These are phyloP conservation scores for Euphorbia celastroides DNA, from an alignment of 441 rosid genomes.

Conservation along the genomic window DNA sequence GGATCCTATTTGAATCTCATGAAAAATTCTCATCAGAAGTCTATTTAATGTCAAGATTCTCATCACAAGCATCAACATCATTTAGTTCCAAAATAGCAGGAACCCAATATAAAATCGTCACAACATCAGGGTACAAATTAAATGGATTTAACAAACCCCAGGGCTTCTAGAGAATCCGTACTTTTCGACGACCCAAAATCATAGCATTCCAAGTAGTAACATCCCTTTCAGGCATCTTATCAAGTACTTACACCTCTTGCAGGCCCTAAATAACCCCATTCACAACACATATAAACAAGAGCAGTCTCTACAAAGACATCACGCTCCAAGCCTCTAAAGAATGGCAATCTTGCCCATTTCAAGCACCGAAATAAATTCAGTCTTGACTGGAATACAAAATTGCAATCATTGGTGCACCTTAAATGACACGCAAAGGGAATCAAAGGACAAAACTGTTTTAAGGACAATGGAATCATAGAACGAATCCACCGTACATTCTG, in stretches of 20 bases:
- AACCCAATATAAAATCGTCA: slow-evolving; percentile 54
- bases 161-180: slow-evolving; percentile 49
- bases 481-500: background rate
- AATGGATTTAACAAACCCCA: slow-evolving; percentile 39
- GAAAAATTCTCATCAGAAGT: background rate
- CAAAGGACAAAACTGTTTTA: too few species aligned
- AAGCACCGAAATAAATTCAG: too few species aligned
- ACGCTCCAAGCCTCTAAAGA: slow-evolving; percentile 38
- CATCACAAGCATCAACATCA: slow-evolving; percentile 48
- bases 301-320: slow-evolving; percentile 63
- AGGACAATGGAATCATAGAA: too few species aligned
- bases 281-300: slow-evolving; percentile 47
- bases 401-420: too few species aligned
- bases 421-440: too few species aligned
- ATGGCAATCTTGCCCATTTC: too few species aligned
- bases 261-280: slow-evolving; percentile 33
- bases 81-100: slow-evolving; percentile 65
- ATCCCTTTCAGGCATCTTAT: slow-evolving; percentile 51
- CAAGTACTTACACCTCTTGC: slow-evolving; percentile 71
- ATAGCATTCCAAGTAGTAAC: slow-evolving; percentile 76
- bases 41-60: background rate
- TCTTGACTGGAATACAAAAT: too few species aligned
- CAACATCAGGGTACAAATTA: slow-evolving; percentile 49
- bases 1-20: background rate
- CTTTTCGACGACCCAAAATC: slow-evolving; percentile 63